Conservation (phyloP, 2,329 filamentous ascomycete genomes). For the Fusarium multiceps region DNA sequence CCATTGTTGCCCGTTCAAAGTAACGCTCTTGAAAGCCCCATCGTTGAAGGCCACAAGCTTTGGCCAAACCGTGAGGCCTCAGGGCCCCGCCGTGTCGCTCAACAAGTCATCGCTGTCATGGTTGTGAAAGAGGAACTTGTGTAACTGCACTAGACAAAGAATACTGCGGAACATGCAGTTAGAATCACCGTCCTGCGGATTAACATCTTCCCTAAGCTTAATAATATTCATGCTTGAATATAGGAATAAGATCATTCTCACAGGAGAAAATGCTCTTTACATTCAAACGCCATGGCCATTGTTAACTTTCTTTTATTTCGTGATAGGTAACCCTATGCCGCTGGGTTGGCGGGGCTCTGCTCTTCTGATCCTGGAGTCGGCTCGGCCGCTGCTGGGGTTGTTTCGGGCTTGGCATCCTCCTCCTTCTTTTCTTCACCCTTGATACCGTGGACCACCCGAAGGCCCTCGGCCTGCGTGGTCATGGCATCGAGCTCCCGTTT, state of each 20-base stretch:
- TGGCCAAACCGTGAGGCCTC: conserved; percentile 10
- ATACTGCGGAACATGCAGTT: background rate
- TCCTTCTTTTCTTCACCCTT: conserved; percentile 48
- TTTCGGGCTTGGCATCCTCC: conserved; percentile 23
- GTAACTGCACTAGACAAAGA: conserved; percentile 23
- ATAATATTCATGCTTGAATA: background rate
- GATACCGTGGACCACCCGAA: conserved; percentile 60
- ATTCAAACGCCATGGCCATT: conserved; percentile 28
- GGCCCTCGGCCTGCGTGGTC: conserved; percentile 56
- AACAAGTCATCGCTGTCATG: conserved; percentile 8
- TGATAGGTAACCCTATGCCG: conserved; percentile 17
- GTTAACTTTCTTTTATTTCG: conserved; percentile 32
- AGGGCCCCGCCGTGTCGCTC: conserved; percentile 19
- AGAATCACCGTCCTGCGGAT: conserved; percentile 15
- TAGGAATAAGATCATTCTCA: conserved; percentile 9
- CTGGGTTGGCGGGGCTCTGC: conserved; percentile 21
- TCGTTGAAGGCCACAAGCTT: conserved; percentile 30
- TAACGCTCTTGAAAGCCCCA: conserved; percentile 18
- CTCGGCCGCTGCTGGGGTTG: conserved; percentile 25
- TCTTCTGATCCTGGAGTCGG: conserved; percentile 19
- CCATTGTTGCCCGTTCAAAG: conserved; percentile 13
- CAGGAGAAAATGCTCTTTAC: conserved; percentile 8
- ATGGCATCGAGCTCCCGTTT: conserved; percentile 59
- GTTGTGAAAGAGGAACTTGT: conserved; percentile 17
- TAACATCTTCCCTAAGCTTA: conserved; percentile 17